Evolutionary conservation across 257 asterid genomes (phyloP).

Genomic region (Paulownia fortunei): DNA sequence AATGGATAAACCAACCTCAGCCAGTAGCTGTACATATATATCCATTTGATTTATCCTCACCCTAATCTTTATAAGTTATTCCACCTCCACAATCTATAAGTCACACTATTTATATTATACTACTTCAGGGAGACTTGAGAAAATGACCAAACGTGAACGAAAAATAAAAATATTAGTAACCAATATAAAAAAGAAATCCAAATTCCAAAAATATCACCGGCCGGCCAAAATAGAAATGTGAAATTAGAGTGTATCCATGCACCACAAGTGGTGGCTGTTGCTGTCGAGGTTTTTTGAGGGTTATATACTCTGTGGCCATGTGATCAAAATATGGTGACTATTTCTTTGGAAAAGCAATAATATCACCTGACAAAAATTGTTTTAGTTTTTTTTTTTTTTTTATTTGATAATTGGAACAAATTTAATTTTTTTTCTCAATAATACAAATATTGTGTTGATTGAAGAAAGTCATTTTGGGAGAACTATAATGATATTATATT

Average conservation of each 20-base stretch:
- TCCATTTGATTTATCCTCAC: neutral
- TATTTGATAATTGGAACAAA: neutral
- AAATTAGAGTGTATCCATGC: neutral
- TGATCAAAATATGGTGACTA: conserved; percentile 10
- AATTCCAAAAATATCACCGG: conserved; percentile 11
- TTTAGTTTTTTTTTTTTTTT: neutral
- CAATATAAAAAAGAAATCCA: neutral
- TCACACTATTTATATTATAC: neutral
- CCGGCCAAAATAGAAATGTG: conserved; percentile 8
- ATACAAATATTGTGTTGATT: neutral
- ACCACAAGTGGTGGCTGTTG: conserved; percentile 24
- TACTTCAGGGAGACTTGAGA: neutral
- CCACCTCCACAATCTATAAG: neutral
- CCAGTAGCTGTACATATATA: neutral
- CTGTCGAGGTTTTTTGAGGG: neutral
- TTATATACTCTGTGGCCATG: conserved; percentile 14
- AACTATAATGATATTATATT: no score
- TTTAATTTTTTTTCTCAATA: neutral
- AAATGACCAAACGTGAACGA: neutral
- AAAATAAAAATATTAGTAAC: neutral
- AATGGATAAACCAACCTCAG: neutral
- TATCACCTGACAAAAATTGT: neutral
- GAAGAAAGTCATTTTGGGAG: neutral
- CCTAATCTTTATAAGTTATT: neutral
- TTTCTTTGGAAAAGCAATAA: conserved; percentile 6